phyloP scores from a whole-genome alignment of 2,329 filamentous ascomycete species.

The Colletotrichum lupini region DNA sequence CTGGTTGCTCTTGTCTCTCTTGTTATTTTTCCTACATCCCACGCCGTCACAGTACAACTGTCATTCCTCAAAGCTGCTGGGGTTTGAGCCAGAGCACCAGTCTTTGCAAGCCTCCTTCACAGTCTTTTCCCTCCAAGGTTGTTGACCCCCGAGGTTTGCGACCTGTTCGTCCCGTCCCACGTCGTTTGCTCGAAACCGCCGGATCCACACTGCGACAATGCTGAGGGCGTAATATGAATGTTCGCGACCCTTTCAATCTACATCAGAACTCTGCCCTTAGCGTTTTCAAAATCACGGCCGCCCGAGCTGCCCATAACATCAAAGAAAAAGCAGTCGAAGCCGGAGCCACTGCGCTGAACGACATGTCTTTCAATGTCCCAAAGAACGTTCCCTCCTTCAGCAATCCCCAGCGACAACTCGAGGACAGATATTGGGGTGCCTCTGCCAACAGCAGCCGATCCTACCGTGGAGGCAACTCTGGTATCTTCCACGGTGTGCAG shows the following conservation, averaged over 20 bases:
- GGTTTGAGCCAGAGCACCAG: constrained; percentile 4
- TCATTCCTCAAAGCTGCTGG: constrained; percentile 11
- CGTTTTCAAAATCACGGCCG: constrained; percentile 60
- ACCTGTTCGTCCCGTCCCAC: constrained; percentile 22
- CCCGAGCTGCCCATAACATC: constrained; percentile 55
- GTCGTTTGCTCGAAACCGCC: constrained; percentile 29
- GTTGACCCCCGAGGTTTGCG: constrained; percentile 1
- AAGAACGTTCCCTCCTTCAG: constrained; percentile 77
- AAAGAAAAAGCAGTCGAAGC: constrained; percentile 61
- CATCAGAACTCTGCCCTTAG: constrained; percentile 46
- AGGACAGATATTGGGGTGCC: constrained; percentile 74
- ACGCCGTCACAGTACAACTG: constrained; percentile 25
- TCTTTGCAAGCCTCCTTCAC: background rate
- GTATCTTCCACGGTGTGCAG: constrained; percentile 64
- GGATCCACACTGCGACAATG: constrained; percentile 35
- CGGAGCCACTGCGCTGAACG: constrained; percentile 59
- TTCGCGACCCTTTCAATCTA: constrained; percentile 56
- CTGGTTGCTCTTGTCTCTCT: constrained; percentile 27
- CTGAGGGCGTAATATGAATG: constrained; percentile 47
- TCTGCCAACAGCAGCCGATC: constrained; percentile 56
- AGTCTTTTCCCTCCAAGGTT: background rate
- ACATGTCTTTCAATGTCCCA: constrained; percentile 75
- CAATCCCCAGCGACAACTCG: constrained; percentile 71
- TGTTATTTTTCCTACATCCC: constrained; percentile 32
- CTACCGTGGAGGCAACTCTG: constrained; percentile 48